Conservation (phyloP, 2,329 filamentous ascomycete genomes). For the Immersiporthe knoxdaviesiana region DNA sequence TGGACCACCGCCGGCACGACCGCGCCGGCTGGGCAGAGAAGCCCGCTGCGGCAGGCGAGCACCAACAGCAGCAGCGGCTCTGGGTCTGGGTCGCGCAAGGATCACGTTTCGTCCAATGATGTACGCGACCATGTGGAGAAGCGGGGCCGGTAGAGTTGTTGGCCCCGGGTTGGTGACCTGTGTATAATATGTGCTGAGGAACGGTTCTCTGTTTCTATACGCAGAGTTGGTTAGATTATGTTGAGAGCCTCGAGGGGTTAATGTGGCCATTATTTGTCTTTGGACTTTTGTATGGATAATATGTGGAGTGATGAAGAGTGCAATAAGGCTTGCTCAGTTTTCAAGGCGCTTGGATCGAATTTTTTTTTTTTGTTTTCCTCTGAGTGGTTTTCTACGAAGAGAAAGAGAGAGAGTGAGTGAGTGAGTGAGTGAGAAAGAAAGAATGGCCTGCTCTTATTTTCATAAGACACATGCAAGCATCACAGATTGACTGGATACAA, state of each 20-base stretch:
- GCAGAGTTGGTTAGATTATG: too few species aligned
- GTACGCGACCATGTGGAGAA: background rate
- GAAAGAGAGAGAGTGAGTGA: background rate
- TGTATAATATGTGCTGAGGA: background rate
- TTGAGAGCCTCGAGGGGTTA: too few species aligned
- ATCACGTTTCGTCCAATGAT: conserved; percentile 4
- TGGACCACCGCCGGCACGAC: conserved; percentile 13
- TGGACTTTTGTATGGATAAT: background rate
- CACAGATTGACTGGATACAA: background rate
- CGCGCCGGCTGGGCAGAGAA: conserved; percentile 8
- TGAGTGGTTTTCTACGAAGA: background rate
- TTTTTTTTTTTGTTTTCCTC: background rate
- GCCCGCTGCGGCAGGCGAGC: conserved; percentile 7
- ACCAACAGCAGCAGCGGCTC: conserved; percentile 3
- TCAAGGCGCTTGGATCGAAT: background rate
- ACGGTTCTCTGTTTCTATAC: too few species aligned
- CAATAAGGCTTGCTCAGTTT: background rate
- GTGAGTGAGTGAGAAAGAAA: too few species aligned
- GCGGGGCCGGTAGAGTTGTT: background rate
- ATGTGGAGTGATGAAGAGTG: background rate
- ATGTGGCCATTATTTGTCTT: too few species aligned
- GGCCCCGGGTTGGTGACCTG: background rate
- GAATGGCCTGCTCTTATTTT: background rate
- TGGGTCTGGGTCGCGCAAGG: background rate
- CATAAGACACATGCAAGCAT: background rate